Evolutionary conservation across 1,284 basidiomycete genomes (phyloP), one percentile per base, ranked within the genome.

Genomic region (Cutaneotrichosporon dermatis): DNA sequence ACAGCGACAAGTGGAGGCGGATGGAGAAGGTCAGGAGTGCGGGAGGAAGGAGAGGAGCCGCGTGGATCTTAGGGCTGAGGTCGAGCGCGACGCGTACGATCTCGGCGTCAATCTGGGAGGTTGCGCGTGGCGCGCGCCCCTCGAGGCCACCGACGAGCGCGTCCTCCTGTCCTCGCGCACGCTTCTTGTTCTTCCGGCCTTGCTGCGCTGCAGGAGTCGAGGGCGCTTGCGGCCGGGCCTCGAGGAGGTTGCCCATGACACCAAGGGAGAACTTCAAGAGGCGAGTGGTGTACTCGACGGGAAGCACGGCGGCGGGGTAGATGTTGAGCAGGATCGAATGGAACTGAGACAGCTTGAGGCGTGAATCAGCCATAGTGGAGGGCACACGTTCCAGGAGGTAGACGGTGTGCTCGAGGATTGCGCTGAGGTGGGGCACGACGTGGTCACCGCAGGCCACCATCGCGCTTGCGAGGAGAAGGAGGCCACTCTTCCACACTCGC

Each of bases 141-240:
- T 77, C 75, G 11, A 79, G 62, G 4, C 80, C 72, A 55, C 83
- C 85, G 70, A 94, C 86, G 8, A 89, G 78, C 66, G 88, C 88
- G 64, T 91, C 90, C 34, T 86, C 89, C 70, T 89, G 88, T 54
- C 83, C 86, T 39, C 86, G 82, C 15, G 83, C 82, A 44, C 88
- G 81, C 74, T 90, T 93, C 77, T 88, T 92, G 51, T 85, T 84
- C 67, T 85, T 86, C 69, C 56, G 46, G 2, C 51, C 54, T 25
- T 25, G 25, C 4, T 11, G 15, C 2, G 48, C 37, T 4, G 39
- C n/a, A 37, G 36, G 34, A 5, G 34, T n/a, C 2, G 44, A 40
- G 6, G 43, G 52, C 15, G 55, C 25, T 15, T 59, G 50, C 12
- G 56, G 52, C 61, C 58, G 55, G 1, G 62, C 51, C 11, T 71